phyloP scores from a whole-genome alignment of 495 filamentous ascomycete species.

The Immersiella caudata region DNA sequence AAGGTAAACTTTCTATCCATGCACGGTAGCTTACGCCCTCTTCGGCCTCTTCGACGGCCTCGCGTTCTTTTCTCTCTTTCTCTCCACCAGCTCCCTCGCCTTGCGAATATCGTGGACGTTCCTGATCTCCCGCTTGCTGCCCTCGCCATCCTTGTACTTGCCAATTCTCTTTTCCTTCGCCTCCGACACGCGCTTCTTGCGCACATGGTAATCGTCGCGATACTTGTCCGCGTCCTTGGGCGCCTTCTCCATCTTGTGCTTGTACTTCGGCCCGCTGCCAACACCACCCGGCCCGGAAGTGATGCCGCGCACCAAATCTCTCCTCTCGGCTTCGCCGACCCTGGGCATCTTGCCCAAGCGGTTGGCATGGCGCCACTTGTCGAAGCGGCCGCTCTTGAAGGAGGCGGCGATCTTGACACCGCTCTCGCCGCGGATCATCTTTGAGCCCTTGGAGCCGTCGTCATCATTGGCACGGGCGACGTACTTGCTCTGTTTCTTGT shows the following conservation, averaged over 20 bases:
- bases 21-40: conserved; percentile 24
- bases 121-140: conserved; percentile 74
- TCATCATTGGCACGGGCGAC: conserved; percentile 88
- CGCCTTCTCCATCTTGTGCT: conserved; percentile 80
- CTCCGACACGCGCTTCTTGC: conserved; percentile 86
- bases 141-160: conserved; percentile 66
- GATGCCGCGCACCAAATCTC: conserved; percentile 67
- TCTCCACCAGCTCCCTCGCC: conserved; percentile 72
- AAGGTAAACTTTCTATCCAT: background rate
- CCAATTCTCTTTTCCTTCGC: conserved; percentile 83
- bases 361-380: conserved; percentile 85
- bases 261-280: conserved; percentile 57
- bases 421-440: conserved; percentile 84
- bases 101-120: conserved; percentile 83
- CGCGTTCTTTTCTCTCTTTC: conserved; percentile 83
- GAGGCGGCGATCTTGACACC: conserved; percentile 93
- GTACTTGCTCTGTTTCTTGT: conserved; percentile 96
- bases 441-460: conserved; percentile 84
- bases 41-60: conserved; percentile 71
- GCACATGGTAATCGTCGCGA: conserved; percentile 82
- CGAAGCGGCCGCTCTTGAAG: conserved; percentile 92
- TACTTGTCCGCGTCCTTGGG: conserved; percentile 92
- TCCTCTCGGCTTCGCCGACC: conserved; percentile 76
- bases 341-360: conserved; percentile 75
- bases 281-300: conserved; percentile 51